Percentiles rank a stretch among this genome's conserved stretches.
Evolutionary conservation across 164 flowering plant species (phyloP).

Genomic region (Tetrastigma voinierianum): DNA sequence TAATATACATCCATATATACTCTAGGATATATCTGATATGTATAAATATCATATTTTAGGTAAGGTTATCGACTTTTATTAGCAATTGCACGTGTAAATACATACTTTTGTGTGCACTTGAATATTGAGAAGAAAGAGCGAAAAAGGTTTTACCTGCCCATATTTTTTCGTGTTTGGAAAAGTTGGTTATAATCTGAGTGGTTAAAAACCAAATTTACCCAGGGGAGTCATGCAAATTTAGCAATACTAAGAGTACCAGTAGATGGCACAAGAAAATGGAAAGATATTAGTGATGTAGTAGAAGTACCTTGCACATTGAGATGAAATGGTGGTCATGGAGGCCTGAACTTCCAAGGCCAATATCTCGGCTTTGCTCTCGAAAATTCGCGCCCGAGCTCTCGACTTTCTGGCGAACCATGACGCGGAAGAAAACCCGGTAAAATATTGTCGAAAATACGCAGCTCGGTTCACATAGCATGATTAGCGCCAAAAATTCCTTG

Average conservation of each 20-base stretch:
- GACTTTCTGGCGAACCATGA: constrained; percentile 67
- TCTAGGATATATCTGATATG: no score
- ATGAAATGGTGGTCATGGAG: constrained; percentile 56
- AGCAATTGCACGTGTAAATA: no score
- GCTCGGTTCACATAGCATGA: constrained; percentile 62
- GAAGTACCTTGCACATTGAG: constrained; percentile 69
- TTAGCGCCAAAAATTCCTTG: constrained; percentile 64
- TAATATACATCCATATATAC: neutral
- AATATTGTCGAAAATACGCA: constrained; percentile 45
- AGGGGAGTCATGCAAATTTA: no score
- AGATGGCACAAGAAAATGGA: neutral
- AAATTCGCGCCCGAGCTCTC: constrained; percentile 49
- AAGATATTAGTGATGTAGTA: no score
- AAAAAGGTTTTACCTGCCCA: neutral
- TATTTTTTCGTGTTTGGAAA: no score
- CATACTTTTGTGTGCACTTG: neutral
- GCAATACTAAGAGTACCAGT: no score
- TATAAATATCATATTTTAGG: no score
- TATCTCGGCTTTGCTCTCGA: constrained; percentile 61
- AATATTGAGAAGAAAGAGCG: neutral
- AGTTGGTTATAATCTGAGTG: no score
- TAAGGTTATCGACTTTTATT: no score
- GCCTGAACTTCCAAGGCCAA: constrained; percentile 57
- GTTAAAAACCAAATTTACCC: no score
- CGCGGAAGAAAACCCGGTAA: constrained; percentile 48